Evolutionary conservation across 495 filamentous ascomycete species (phyloP), one percentile per base, ranked within the genome.

Genomic region (Trichoderma erinaceum): DNA sequence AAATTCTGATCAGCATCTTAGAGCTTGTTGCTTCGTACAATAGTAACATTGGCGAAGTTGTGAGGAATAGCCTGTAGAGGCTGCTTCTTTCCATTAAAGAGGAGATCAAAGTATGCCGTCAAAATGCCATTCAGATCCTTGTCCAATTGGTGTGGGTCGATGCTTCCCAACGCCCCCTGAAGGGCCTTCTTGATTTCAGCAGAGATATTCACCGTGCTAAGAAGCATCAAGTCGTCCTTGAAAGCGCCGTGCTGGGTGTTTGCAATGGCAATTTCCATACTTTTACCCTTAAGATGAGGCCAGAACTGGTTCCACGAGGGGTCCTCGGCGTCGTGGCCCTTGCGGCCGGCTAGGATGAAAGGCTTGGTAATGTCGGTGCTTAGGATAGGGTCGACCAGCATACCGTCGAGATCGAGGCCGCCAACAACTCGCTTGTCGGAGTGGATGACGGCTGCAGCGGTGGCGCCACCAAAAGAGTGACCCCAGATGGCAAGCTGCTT

Each of bases 291-390:
- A 3, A 61, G 12, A 3, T 32, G 27, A 23, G 56, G 27, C 56
- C 27, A 61, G 25, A 61, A 61, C 27, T 61, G 7, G 16, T 61
- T 32, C 25, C 27, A 61, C 13, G 56, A 29, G 2, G 56, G 25
- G 16, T 61, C 27, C 10, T 61, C 56, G 56, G 56, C 25, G 56
- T 32, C 12, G 25, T 61, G 56, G 56, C 23, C 27, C 56, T 27
- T 61, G 56, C 56, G 56, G 3, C 56, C 27, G 56, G 56, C 56
- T 15, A 61, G 56, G 56, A 61, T 61, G 16, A 61, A 61, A 21
- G 27, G 56, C 56, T 32, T 61, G 11, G 11, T 29, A 10, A 61
- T 61, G 56, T 32, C 27, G 25, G 27, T 27, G 25, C 56, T 29
- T 4, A 61, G 25, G 16, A 61, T 13, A 25, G 56, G 56, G 25